Evolutionary conservation across 257 asterid genomes (phyloP), one percentile per base, ranked within the genome.

Genomic region (Craterostigma plantagineum): DNA sequence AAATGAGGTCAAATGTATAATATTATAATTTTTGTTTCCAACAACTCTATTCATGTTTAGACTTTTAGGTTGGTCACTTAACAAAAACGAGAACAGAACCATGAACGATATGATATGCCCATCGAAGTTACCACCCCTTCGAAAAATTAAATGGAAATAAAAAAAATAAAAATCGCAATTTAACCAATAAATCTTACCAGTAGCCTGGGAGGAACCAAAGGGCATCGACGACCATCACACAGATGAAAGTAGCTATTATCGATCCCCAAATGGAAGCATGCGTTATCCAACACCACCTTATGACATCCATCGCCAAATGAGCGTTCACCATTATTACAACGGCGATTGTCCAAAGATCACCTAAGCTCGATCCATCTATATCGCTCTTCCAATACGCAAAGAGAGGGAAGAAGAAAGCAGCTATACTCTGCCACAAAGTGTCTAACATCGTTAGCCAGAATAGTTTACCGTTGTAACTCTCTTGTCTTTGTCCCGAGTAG

Each of bases 211-310:
- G 59, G 45, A 41, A 45, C 0, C 82, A 66, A 40, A 75, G 46
- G 30, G 51, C 39, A 48, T 79, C 92, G 11, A 79, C 64, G 44
- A 65, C 52, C 44, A 72, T 63, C 59, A 79, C 76, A 51, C 80
- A 72, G 43, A 75, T 49, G 58, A 69, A 70, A 43, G 92, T 75
- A 18, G 90, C 90, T 4, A 59, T 14, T 16, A 68, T 69, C 11
- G 92, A 75, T 51, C 92, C 92, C 92, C 92, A 79, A 13, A 75
- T 61, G 37, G 64, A 68, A 0, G 67, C 92, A 65, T 79, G 92
- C 57, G 77, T 62, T 23, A 72, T 63, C 92, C 80, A 79, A 54
- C 60, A 59, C 92, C 92, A 79, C 36, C 83, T 56, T 41, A 62
- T 37, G 23, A 75, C 67, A 34, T 79, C 92, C 92, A 79, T 69